phyloP scores from a whole-genome alignment of 2,329 filamentous ascomycete species.

The Zelopaecilomyces penicillatus region DNA sequence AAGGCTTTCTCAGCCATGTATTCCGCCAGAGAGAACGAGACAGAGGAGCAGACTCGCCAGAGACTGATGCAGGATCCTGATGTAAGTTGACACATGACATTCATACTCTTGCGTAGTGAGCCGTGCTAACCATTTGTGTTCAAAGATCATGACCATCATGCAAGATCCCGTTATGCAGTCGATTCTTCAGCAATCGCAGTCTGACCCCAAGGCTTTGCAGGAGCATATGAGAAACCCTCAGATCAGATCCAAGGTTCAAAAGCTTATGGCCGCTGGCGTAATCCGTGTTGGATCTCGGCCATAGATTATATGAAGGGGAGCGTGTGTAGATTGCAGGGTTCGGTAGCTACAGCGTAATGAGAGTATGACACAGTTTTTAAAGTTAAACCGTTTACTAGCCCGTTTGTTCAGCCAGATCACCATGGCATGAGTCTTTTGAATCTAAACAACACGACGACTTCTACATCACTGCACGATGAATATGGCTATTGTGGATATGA shows the following conservation, averaged over 20 bases:
- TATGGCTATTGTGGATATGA: too few relatives aligned
- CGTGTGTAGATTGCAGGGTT: background rate
- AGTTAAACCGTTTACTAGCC: too few relatives aligned
- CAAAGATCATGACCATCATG: constrained; percentile 75
- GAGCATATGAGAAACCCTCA: constrained; percentile 94
- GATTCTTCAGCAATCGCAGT: constrained; percentile 93
- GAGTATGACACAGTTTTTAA: too few relatives aligned
- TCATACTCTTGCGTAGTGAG: background rate
- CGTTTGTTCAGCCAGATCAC: too few relatives aligned
- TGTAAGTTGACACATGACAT: constrained; percentile 41
- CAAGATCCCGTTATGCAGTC: constrained; percentile 97
- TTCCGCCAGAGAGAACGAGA: constrained; percentile 83
- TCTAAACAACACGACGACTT: too few relatives aligned
- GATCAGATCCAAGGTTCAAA: constrained; percentile 84
- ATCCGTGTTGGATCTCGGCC: constrained; percentile 59
- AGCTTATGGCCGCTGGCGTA: constrained; percentile 85
- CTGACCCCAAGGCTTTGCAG: constrained; percentile 81
- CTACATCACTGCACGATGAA: too few relatives aligned
- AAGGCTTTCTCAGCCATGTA: constrained; percentile 91
- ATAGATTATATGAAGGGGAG: background rate
- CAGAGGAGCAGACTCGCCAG: constrained; percentile 90
- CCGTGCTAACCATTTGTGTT: background rate
- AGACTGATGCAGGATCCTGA: constrained; percentile 85
- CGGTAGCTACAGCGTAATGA: too few relatives aligned
- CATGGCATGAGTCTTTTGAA: too few relatives aligned